Conservation (phyloP, 164 flowering plant genomes). For the Liriodendron chinense region DNA sequence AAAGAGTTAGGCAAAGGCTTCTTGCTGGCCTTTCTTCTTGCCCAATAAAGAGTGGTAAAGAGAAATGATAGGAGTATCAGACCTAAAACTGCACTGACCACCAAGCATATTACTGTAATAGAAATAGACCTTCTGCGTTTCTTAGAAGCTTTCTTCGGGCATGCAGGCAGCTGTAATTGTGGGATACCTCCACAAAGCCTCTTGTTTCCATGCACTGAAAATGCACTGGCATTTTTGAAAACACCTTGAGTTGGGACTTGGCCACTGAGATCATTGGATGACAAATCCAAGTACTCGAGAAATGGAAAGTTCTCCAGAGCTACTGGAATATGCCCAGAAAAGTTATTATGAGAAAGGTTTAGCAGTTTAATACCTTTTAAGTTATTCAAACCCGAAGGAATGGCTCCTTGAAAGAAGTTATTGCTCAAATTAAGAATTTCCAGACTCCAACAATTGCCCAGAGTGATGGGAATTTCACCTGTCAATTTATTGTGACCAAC, state of each 20-base stretch:
- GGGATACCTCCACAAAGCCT: conserved; percentile 17
- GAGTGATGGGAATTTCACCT: conserved; percentile 31
- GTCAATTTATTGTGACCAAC: conserved; percentile 27
- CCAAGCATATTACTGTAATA: neutral
- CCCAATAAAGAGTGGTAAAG: neutral
- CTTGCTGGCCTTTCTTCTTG: neutral
- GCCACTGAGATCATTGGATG: conserved; percentile 14
- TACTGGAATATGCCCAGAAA: conserved; percentile 19
- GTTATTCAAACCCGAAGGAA: conserved; percentile 18
- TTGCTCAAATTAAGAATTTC: conserved; percentile 13
- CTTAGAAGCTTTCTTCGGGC: neutral
- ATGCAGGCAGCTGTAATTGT: conserved; percentile 8
- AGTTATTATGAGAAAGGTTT: conserved; percentile 20
- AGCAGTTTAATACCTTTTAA: conserved; percentile 9
- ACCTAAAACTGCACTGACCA: neutral
- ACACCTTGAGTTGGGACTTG: conserved; percentile 10
- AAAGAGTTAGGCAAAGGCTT: neutral
- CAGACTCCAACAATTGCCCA: conserved; percentile 22
- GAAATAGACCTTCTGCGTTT: neutral
- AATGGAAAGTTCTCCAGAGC: neutral
- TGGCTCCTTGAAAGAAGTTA: conserved; percentile 27
- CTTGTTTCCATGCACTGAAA: conserved; percentile 11
- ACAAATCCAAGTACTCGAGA: conserved; percentile 4
- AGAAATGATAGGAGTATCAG: neutral
- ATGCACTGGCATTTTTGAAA: conserved; percentile 6